phyloP scores from a whole-genome alignment of 257 asterid genomes.

The Leptodermis oblonga region DNA sequence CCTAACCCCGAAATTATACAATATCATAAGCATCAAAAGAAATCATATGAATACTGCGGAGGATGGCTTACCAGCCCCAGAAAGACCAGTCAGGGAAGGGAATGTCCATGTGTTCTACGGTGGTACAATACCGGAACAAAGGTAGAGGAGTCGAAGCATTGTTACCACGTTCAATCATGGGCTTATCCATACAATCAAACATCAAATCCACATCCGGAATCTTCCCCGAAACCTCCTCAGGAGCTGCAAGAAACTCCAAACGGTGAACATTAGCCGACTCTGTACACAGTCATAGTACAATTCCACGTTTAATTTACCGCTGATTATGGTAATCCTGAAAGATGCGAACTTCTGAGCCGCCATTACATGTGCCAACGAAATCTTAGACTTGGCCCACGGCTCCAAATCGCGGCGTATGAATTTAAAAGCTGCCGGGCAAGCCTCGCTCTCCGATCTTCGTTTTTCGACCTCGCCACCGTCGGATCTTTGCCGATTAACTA shows the following conservation, averaged over 20 bases:
- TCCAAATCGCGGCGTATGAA: constrained; percentile 41
- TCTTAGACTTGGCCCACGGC: constrained; percentile 56
- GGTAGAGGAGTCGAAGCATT: constrained; percentile 60
- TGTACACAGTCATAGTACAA: constrained; percentile 68
- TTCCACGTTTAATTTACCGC: constrained; percentile 52
- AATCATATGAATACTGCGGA: too few species aligned
- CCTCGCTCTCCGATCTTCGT: neutral
- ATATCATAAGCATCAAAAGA: too few species aligned
- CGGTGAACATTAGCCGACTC: constrained; percentile 64
- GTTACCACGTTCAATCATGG: constrained; percentile 39
- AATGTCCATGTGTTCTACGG: constrained; percentile 51
- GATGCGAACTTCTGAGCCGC: constrained; percentile 55
- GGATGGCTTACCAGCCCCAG: constrained; percentile 92
- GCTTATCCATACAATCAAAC: constrained; percentile 88
- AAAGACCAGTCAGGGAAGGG: constrained; percentile 86
- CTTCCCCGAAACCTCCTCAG: constrained; percentile 54
- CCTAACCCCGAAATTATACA: too few species aligned
- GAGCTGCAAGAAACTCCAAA: constrained; percentile 65
- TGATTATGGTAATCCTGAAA: constrained; percentile 45
- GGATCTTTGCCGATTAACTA: neutral
- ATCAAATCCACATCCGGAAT: constrained; percentile 72
- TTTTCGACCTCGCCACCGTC: neutral
- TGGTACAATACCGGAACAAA: constrained; percentile 64
- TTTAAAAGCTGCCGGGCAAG: constrained; percentile 45
- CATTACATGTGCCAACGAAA: constrained; percentile 33